Evolutionary conservation across 345 rosid genomes (phyloP), one percentile per base, ranked within the genome.

Genomic region (Bruguiera gymnorhiza): DNA sequence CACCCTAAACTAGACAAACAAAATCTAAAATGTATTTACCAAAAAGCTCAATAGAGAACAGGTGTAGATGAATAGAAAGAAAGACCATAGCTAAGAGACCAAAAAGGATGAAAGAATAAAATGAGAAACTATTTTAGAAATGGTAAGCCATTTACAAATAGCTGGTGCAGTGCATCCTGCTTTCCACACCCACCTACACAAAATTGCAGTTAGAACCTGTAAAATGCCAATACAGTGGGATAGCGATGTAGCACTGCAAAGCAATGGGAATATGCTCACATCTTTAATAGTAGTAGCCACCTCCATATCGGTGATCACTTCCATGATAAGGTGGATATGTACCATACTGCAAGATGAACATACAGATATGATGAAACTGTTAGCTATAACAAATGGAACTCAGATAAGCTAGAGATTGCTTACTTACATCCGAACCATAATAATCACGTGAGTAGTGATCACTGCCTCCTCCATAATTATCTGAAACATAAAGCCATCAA

Each of bases 351-450:
- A 69, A 70, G 60, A 80, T 48, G 64, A 75, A 60, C 58, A 67
- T 21, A 63, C 13, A 37, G 30, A 51, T 32, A 76, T 60, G 37
- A 73, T n/a, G 7, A 64, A 51, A 65, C 36, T 27, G 60, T 62
- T 68, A 16, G 24, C 32, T 48, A 19, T 71, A 65, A 43, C 52
- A 53, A 55, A 67, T 16, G 48, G 39, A 60, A 60, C 4, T 54
- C 7, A 19, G 59, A 76, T 9, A 56, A 43, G 63, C 61, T 75
- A 69, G 54, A 50, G 37, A 30, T 61, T 18, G 64, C 27, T 34
- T 72, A 62, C 91, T 85, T 75, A 85, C 91, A 59, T 87, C 81
- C 73, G 83, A 71, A 75, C 75, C 79, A 75, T 70, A 73, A 71
- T 80, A 78, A 70, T 83, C 88, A 70, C 69, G 78, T 1, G 82